Base-by-base conservation (phyloP, 306 rosid genomes). In the Cucurbita pepo region DNA sequence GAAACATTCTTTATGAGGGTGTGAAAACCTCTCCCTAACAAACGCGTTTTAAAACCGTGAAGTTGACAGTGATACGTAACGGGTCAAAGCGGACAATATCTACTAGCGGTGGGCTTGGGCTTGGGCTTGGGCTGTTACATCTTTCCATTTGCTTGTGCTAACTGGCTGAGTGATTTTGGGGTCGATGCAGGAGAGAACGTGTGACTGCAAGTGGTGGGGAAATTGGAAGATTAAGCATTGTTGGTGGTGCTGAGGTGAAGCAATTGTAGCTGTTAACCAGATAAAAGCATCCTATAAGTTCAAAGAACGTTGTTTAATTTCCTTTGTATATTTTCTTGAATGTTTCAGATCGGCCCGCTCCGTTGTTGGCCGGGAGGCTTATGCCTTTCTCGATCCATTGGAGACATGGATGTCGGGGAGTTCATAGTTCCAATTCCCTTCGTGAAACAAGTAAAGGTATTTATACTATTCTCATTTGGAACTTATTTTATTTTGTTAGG, bases 351-450 rank as follows among this genome's bases (percentile, higher is more conserved):
- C 79, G 98, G 98, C 75, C 98, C 98, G 5, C 98, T 94, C 62
- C 97, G 97, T 3, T 94, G 98, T 80, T 94, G 98, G 98, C 97
- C 98, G 0, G 98, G 98, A 48, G 98, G 98, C 73, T 83, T 94
- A 65, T 94, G 98, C 84, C 98, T 94, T 80, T 94, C 98, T 66
- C 78, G 98, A 71, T 94, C 98, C 13, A 94, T 94, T 50, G 97
- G 98, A 65, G 98, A 94, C 86, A 87, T 88, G 96, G 98, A 94
- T 78, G 98, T 94, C 55, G 98, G 97, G 62, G 98, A 94, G 78
- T 94, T 83, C 67, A 94, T 94, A 36, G 98, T 94, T 80, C 98
- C 98, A 10, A 74, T 94, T 74, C 97, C 98, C 37, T 81, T 86
- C 69, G 98, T 94, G 77, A 94, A 94, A 77, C 98, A 94, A 90